These are phyloP conservation scores for Parathielavia appendiculata DNA, from an alignment of 495 filamentous ascomycete genomes.

Conservation along the genomic window DNA sequence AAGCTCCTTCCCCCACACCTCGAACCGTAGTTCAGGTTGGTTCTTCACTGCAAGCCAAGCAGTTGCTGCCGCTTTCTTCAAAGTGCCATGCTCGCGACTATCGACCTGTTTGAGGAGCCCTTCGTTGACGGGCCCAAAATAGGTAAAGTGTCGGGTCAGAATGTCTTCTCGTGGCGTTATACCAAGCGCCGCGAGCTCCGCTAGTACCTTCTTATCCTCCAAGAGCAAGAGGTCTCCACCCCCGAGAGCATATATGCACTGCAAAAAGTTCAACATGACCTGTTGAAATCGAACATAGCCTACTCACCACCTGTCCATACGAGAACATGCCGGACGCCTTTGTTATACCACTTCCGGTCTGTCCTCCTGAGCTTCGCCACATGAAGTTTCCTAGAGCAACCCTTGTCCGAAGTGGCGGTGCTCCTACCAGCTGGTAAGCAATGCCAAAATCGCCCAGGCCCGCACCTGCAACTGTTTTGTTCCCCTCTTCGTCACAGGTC, in stretches of 20 bases:
- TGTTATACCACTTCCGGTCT: conserved; percentile 3
- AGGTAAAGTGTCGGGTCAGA: conserved; percentile 1
- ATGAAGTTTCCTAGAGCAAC: not conserved
- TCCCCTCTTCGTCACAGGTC: conserved; percentile 4
- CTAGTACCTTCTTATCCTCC: not conserved
- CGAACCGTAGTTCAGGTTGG: not conserved
- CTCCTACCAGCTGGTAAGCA: not conserved
- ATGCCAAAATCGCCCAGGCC: conserved; percentile 3
- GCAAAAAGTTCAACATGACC: not conserved
- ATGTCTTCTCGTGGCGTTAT: not conserved
- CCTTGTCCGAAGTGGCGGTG: not conserved
- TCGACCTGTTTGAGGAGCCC: conserved; percentile 7
- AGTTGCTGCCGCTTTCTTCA: not conserved
- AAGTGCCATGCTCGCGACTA: not conserved
- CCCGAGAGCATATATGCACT: conserved; percentile 4
- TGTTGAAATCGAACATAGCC: not conserved
- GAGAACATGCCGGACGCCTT: conserved; percentile 9
- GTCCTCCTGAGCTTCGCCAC: conserved; percentile 11
- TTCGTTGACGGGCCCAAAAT: conserved; percentile 5
- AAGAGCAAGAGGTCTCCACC: conserved; percentile 4
- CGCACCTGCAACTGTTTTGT: conserved; percentile 7
- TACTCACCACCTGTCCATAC: conserved; percentile 3
- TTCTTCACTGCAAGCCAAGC: not conserved
- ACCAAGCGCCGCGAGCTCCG: not conserved
- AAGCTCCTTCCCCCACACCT: not conserved